A percentile compares a stretch with the other conserved stretches of the same genome.
Conservation (phyloP, 768 basidiomycete genomes). For the Hysterangium stoloniferum region DNA sequence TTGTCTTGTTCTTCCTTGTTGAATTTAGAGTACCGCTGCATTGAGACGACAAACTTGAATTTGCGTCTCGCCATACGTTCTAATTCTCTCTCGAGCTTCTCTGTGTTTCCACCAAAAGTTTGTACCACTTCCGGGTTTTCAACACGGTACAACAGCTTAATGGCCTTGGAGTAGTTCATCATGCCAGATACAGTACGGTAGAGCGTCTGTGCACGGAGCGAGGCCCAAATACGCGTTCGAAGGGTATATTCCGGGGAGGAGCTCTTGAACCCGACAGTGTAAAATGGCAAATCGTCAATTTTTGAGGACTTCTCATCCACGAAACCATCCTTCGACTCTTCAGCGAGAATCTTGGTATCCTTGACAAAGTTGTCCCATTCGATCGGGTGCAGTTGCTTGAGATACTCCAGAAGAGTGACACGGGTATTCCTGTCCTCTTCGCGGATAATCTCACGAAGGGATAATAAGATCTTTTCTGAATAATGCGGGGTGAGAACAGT, state of each 20-base stretch:
- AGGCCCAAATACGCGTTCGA: conserved; percentile 98
- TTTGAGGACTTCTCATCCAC: conserved; percentile 72
- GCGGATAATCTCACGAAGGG: conserved; percentile 94
- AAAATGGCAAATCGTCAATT: conserved; percentile 94
- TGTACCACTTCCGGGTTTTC: conserved; percentile 98
- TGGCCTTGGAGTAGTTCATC: conserved; percentile 99
- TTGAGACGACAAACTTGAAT: conserved; percentile 97
- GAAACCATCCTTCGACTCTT: conserved; percentile 55
- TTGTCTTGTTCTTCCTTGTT: conserved; percentile 99
- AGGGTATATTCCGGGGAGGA: conserved; percentile 98
- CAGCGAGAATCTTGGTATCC: conserved; percentile 97
- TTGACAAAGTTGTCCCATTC: conserved; percentile 99
- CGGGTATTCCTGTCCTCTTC: conserved; percentile 97
- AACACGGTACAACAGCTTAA: conserved; percentile 97
- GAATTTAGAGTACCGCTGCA: conserved; percentile 99
- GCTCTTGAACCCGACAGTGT: conserved; percentile 99
- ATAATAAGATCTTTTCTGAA: conserved; percentile 96
- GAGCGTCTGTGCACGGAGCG: conserved; percentile 93
- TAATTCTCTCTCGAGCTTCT: conserved; percentile 89
- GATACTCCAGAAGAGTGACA: conserved; percentile 93
- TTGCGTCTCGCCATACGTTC: conserved; percentile 96
- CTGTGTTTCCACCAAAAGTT: conserved; percentile 92
- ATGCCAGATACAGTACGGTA: conserved; percentile 99
- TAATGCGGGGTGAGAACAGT: conserved; percentile 99
- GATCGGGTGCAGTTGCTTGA: conserved; percentile 96